These are phyloP conservation scores for Diaporthe australafricana DNA, from an alignment of 2,329 filamentous ascomycete genomes.

Conservation along the genomic window DNA sequence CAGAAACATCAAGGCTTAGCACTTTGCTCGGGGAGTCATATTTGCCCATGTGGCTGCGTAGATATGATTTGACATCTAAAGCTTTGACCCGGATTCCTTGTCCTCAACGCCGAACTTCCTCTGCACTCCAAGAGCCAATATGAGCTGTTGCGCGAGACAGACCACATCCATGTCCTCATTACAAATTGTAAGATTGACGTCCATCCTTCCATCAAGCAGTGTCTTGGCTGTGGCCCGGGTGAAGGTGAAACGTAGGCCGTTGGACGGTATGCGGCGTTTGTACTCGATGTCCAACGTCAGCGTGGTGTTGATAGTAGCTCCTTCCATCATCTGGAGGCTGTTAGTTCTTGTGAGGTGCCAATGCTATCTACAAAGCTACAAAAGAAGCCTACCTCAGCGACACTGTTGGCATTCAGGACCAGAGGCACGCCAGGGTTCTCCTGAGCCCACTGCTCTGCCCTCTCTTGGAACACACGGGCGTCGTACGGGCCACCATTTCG, in stretches of 20 bases:
- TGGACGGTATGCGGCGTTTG: constrained; percentile 41
- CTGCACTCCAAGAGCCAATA: constrained; percentile 40
- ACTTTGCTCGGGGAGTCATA: too few relatives aligned
- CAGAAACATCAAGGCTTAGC: too few relatives aligned
- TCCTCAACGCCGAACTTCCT: constrained; percentile 38
- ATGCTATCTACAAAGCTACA: neutral
- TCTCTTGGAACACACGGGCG: neutral
- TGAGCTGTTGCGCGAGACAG: constrained; percentile 38
- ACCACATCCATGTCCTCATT: constrained; percentile 41
- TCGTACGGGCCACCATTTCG: neutral
- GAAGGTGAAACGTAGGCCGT: constrained; percentile 41
- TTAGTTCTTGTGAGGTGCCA: neutral
- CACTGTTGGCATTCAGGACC: neutral
- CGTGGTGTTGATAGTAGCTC: constrained; percentile 39
- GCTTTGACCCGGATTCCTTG: neutral
- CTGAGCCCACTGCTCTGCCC: neutral
- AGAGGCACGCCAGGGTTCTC: neutral
- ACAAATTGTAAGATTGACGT: constrained; percentile 41
- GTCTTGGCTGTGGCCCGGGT: constrained; percentile 39
- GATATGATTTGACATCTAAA: neutral
- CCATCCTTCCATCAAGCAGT: constrained; percentile 42
- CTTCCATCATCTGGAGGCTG: constrained; percentile 36
- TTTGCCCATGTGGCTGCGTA: too few relatives aligned
- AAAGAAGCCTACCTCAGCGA: neutral
- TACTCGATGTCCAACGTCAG: constrained; percentile 45